These are phyloP conservation scores for Candida bentonensis DNA, from an alignment of 805 yeast genomes.

Conservation along the genomic window DNA sequence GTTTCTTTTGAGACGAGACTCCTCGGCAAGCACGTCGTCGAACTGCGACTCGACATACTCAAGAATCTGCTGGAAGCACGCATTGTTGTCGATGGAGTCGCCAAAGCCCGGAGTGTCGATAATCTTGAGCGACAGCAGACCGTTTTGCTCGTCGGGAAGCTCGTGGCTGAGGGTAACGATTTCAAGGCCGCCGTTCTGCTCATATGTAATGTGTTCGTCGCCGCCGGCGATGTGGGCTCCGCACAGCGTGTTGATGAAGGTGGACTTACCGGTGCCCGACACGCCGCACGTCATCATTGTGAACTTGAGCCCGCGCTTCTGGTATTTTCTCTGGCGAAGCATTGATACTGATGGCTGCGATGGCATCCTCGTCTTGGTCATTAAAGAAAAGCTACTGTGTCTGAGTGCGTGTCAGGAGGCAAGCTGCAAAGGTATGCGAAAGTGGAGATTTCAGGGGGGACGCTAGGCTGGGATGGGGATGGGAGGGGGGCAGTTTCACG, in stretches of 20 bases:
- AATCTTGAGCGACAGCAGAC: constrained; percentile 30
- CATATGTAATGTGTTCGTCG: constrained; percentile 1
- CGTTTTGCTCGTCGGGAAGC: constrained; percentile 15
- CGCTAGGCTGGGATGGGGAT: too few species aligned
- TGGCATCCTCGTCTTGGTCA: neutral
- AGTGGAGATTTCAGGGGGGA: neutral
- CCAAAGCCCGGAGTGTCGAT: constrained; percentile 71
- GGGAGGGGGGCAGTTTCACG: too few species aligned
- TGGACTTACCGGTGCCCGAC: constrained; percentile 85
- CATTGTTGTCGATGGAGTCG: constrained; percentile 53
- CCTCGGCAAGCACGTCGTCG: constrained; percentile 60
- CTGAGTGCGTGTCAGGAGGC: neutral
- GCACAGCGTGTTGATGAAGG: constrained; percentile 80
- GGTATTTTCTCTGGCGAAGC: constrained; percentile 59
- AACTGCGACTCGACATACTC: constrained; percentile 56
- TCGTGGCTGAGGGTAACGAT: constrained; percentile 35
- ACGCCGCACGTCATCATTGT: constrained; percentile 80
- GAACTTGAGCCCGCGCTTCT: constrained; percentile 75
- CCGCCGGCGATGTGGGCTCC: constrained; percentile 23
- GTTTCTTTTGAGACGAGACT: constrained; percentile 58
- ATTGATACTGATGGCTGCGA: constrained; percentile 3
- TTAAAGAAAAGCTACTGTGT: neutral
- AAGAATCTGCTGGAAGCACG: constrained; percentile 35
- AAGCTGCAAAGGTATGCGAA: neutral
- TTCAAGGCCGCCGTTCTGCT: constrained; percentile 1